Percentiles rank a stretch among this genome's conserved stretches.
phyloP scores from a whole-genome alignment of 202 grass and related monocot species.

The Hordeum pubiflorum region DNA sequence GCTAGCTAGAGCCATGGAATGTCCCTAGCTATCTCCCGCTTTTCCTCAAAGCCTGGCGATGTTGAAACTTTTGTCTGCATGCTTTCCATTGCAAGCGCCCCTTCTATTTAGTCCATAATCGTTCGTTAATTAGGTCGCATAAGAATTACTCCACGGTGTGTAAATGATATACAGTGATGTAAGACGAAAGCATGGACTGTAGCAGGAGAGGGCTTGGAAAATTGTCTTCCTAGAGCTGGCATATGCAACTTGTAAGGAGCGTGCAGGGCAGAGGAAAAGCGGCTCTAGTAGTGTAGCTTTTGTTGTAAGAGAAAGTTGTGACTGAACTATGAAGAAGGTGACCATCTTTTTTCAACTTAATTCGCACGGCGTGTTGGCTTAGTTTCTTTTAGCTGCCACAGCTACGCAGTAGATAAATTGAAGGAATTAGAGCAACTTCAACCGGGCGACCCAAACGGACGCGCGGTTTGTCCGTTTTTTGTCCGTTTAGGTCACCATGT shows the following conservation, averaged over 20 bases:
- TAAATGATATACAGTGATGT: background rate
- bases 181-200: background rate
- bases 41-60: constrained; percentile 7
- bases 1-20: background rate
- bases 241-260: background rate
- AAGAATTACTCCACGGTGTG: background rate
- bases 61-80: constrained; percentile 3
- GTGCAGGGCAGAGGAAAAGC: background rate
- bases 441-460: too few relatives aligned
- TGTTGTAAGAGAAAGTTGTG: background rate
- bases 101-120: background rate
- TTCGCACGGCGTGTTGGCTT: background rate
- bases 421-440: background rate
- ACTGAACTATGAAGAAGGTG: background rate
- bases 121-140: background rate
- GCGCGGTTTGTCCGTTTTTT: too few relatives aligned
- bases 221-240: background rate
- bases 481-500: too few relatives aligned
- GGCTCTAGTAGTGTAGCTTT: background rate
- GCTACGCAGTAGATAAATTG: background rate
- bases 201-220: background rate
- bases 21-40: background rate
- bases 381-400: background rate
- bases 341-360: background rate
- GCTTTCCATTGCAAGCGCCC: background rate